Evolutionary conservation across 768 basidiomycete species (phyloP), one percentile per base, ranked within the genome.

Genomic region (Pleurotus giganteus): DNA sequence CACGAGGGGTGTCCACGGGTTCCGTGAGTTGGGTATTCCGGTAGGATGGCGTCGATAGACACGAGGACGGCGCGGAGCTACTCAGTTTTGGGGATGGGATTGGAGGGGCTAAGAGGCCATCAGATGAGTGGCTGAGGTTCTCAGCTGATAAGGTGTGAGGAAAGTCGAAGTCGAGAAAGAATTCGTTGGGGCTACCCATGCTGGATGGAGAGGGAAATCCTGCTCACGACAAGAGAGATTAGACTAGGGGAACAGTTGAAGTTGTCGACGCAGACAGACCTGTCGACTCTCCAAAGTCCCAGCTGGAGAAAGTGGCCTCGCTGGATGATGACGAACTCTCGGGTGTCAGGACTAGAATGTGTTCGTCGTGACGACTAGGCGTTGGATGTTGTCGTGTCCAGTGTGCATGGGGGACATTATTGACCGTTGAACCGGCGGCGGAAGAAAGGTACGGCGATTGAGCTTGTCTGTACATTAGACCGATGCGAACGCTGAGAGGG

Each of bases 1-100:
- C 71, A 39, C 71, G 63, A 23, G 72, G 71, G 36, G 60, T 63
- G 7, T 46, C 37, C 26, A 11, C 5, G 34, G 51, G 21, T 44
- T 54, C 41, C 26, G 27, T 29, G 41, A 51, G 17, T 47, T 55
- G 42, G 19, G 43, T 56, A 21, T 26, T 45, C 24, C 46, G 46
- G 23, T 49, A 41, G 1, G 45, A 39, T 23, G 55, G 60, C 26
- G 60, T 57, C 9, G 54, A 56, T 24, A 58, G 32, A 37, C 58
- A 57, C n/a, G 60, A 59, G 17, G 60, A 53, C 27, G 58, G 60
- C 19, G 54, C 57, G 34, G 57, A 60, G 43, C 47, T 54, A 15
- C 54, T 55, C 2, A 55, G 55, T 24, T 51, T 60, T 27, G 52
- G 31, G 1, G 53, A 44, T 19, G 59, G 15, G 39, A 41, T 27